Conservation (phyloP, 75 land plant genomes). For the Pinus taeda region DNA sequence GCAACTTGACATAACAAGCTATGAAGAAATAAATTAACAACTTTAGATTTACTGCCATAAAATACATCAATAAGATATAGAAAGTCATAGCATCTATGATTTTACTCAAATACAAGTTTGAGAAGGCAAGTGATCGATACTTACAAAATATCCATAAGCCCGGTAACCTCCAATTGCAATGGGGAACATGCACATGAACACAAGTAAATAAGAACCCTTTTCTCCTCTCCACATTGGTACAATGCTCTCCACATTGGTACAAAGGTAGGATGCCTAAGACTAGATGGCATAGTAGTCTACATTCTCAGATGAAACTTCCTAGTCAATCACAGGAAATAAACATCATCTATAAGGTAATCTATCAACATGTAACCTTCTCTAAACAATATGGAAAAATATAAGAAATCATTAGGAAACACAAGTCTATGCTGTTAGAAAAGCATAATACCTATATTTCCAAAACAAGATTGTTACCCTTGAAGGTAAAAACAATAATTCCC, state of each 20-base stretch:
- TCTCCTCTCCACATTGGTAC: constrained; percentile 67
- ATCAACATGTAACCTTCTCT: neutral
- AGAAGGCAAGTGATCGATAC: constrained; percentile 1
- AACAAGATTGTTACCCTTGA: constrained; percentile 63
- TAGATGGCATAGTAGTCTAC: constrained; percentile 65
- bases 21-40: neutral
- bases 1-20: neutral
- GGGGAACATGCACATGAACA: constrained; percentile 48
- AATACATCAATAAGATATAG: too few species aligned
- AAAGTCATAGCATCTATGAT: too few species aligned
- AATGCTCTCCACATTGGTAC: constrained; percentile 65
- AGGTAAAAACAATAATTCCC: constrained; percentile 58
- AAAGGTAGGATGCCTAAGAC: constrained; percentile 46
- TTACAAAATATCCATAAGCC: constrained; percentile 44
- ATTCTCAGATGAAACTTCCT: neutral
- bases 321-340: neutral
- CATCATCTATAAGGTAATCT: neutral
- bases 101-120: too few species aligned
- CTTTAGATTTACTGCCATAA: too few species aligned
- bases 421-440: neutral
- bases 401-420: neutral
- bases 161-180: constrained; percentile 52
- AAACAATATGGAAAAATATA: neutral
- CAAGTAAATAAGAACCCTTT: constrained; percentile 36
- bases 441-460: constrained; percentile 57